These are phyloP conservation scores for Casuarina equisetifolia DNA, from an alignment of 306 rosid species.

Conservation along the genomic window DNA sequence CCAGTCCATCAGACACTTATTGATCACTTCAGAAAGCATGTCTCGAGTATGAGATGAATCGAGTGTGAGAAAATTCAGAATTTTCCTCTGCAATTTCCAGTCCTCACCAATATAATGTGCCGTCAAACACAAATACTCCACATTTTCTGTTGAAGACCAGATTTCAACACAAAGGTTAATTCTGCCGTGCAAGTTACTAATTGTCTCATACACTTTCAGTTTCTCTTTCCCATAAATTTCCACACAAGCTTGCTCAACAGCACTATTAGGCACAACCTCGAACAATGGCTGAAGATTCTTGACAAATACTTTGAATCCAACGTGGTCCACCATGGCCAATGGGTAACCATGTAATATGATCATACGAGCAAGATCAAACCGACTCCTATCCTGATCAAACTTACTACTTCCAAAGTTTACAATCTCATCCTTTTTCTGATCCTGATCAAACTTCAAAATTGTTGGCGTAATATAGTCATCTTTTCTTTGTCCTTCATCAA, in stretches of 20 bases:
- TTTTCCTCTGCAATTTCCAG: slow-evolving; percentile 76
- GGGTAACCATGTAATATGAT: slow-evolving; percentile 90
- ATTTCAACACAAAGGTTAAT: slow-evolving; percentile 76
- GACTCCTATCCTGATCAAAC: slow-evolving; percentile 90
- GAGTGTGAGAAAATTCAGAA: slow-evolving; percentile 81
- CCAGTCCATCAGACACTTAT: slow-evolving; percentile 79
- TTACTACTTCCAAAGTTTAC: slow-evolving; percentile 55
- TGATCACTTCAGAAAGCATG: slow-evolving; percentile 80
- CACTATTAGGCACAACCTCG: slow-evolving; percentile 65
- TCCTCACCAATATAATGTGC: slow-evolving; percentile 84
- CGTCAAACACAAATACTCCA: slow-evolving; percentile 56
- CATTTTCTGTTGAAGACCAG: slow-evolving; percentile 78
- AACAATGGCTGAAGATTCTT: slow-evolving; percentile 95
- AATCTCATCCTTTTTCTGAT: slow-evolving; percentile 77
- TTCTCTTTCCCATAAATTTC: slow-evolving; percentile 76
- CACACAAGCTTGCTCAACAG: slow-evolving; percentile 61
- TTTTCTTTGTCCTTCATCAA: slow-evolving; percentile 77
- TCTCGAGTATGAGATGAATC: slow-evolving; percentile 86
- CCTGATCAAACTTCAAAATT: slow-evolving; percentile 71
- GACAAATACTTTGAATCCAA: slow-evolving; percentile 92
- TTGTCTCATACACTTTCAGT: slow-evolving; percentile 53
- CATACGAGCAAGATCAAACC: slow-evolving; percentile 92
- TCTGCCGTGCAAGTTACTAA: slow-evolving; percentile 69
- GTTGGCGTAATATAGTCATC: slow-evolving; percentile 69
- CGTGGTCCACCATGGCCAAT: slow-evolving; percentile 76